These are phyloP conservation scores for Penicillium macrosclerotiorum DNA, from an alignment of 495 filamentous ascomycete genomes.

Conservation along the genomic window DNA sequence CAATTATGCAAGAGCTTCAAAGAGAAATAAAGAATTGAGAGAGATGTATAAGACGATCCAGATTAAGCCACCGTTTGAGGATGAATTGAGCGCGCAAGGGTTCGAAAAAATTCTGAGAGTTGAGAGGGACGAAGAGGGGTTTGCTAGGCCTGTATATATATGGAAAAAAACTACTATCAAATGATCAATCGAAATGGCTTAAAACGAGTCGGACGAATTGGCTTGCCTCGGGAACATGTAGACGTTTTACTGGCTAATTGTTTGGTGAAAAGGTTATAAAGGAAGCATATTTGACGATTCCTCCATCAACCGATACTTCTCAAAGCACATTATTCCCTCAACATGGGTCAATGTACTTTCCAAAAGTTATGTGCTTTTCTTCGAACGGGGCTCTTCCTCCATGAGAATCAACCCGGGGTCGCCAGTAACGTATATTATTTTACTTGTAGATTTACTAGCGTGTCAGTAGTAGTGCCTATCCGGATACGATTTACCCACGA, in stretches of 20 bases:
- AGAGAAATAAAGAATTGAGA: conserved; percentile 31
- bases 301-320: no score
- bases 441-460: no score
- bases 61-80: conserved; percentile 24
- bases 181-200: conserved; percentile 13
- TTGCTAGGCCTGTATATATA: conserved; percentile 31
- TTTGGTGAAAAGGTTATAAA: no score
- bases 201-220: conserved; percentile 7
- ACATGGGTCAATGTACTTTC: no score
- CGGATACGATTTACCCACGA: no score
- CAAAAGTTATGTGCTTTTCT: no score
- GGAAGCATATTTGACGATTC: no score
- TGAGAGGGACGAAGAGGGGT: conserved; percentile 29
- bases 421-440: no score
- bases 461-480: no score
- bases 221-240: conserved; percentile 10
- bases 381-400: no score
- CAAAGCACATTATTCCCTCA: no score
- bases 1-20: conserved; percentile 31
- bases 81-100: conserved; percentile 24
- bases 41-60: conserved; percentile 28
- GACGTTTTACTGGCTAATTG: conserved; percentile 1
- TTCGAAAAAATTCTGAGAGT: conserved; percentile 26
- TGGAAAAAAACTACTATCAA: conserved; percentile 20
- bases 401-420: no score